A percentile compares a stretch with the other conserved stretches of the same genome.
Evolutionary conservation across 2,329 filamentous ascomycete species (phyloP).

Genomic region (Talaromyces sp.): DNA sequence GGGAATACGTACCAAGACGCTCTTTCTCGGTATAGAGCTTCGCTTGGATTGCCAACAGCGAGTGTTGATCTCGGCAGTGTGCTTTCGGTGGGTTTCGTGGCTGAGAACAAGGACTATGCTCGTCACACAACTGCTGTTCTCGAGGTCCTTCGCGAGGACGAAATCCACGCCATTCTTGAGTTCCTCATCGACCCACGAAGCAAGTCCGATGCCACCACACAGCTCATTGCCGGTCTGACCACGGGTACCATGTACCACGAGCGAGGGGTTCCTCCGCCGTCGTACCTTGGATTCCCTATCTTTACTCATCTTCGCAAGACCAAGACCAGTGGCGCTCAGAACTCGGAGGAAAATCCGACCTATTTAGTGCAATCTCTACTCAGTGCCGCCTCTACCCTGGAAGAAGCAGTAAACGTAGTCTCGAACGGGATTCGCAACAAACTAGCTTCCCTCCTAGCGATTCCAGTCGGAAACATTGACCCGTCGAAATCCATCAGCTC

Average conservation of each 20-base stretch:
- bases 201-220: slow-evolving; percentile 13
- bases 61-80: slow-evolving; percentile 30
- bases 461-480: slow-evolving; percentile 23
- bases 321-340: slow-evolving; percentile 8
- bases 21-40: slow-evolving; percentile 25
- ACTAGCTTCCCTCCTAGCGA: slow-evolving; percentile 18
- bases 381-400: slow-evolving; percentile 12
- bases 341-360: slow-evolving; percentile 8
- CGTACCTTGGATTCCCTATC: slow-evolving; percentile 23
- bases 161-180: slow-evolving; percentile 16
- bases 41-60: slow-evolving; percentile 18
- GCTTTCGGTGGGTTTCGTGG: slow-evolving; percentile 29
- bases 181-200: slow-evolving; percentile 16
- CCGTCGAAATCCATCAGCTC: slow-evolving; percentile 18
- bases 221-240: slow-evolving; percentile 16
- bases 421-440: slow-evolving; percentile 16
- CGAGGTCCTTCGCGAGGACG: slow-evolving; percentile 15
- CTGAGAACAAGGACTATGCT: slow-evolving; percentile 20
- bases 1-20: slow-evolving; percentile 37
- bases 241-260: slow-evolving; percentile 15
- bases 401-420: slow-evolving; percentile 16
- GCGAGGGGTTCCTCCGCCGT: slow-evolving; percentile 14
- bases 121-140: slow-evolving; percentile 8
- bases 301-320: slow-evolving; percentile 18
- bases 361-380: slow-evolving; percentile 13